Evolutionary conservation across 2,329 filamentous ascomycete species (phyloP), one percentile per base, ranked within the genome.

Genomic region (Beauveria caledonica): DNA sequence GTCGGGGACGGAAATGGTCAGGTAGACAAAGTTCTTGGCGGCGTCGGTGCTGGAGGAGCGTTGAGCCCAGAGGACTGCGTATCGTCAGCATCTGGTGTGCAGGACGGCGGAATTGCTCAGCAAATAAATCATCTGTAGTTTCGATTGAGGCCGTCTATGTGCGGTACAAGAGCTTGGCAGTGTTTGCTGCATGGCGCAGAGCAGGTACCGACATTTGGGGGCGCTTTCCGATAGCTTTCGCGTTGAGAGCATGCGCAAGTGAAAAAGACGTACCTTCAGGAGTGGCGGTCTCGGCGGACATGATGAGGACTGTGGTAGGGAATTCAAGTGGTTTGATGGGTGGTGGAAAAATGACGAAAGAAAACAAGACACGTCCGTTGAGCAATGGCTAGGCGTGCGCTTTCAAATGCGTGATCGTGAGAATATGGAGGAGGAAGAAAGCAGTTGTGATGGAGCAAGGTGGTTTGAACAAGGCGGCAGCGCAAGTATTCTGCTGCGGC

Each of bases 61-160:
- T 82, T 99, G 94, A 66, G 94, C 93, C 94, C 94, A 99, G 77
- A 92, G 89, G 69, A 99, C 94, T 97, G 36, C 3, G 11, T 19
- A 23, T 19, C 3, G 39, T 59, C 52, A 59, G 57, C 27, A 23
- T 36, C 5, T 42, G 51, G 15, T 36, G 40, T 17, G 15, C n/a
- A 33, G 9, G n/a, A 23, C n/a, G 19, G 65, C 25, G 44, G 51
- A 25, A 27, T 42, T 27, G 23, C 40, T 40, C 11, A 25, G 15
- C 15, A 19, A 19, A 21, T 29, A 5, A 36, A 46, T 33, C 40
- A 56, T 45, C 42, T 7, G 27, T 8, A 36, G 40, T 40, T 45
- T 46, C 27, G 53, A 57, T 19, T 57, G 54, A 17, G 29, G 2
- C 19, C 10, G 19, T 9, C 19, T n/a, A 27, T 29, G 27, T 39